phyloP scores from a whole-genome alignment of 352 stramenopile species.

The Globisporangium nodosum region DNA sequence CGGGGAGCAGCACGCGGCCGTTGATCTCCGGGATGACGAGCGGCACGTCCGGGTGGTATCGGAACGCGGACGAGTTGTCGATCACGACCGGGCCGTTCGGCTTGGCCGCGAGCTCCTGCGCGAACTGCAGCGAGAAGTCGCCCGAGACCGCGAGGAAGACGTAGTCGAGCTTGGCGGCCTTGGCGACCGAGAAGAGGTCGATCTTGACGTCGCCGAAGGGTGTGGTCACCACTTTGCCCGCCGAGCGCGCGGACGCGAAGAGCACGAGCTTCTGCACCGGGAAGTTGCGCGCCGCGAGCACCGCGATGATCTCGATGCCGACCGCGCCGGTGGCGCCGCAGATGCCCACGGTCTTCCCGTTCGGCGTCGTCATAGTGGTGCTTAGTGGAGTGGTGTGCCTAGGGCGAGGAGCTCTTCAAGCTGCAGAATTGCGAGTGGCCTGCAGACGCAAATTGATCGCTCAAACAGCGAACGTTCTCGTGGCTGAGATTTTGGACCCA shows the following conservation, averaged over 20 bases:
- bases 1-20: constrained; percentile 61
- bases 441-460: too few relatives aligned
- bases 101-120: constrained; percentile 81
- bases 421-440: too few relatives aligned
- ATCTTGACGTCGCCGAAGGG: constrained; percentile 92
- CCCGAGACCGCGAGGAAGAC: constrained; percentile 97
- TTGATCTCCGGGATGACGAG: constrained; percentile 97
- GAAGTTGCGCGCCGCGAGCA: constrained; percentile 85
- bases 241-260: constrained; percentile 92
- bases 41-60: constrained; percentile 87
- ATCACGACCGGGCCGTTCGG: constrained; percentile 92
- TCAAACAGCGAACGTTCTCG: too few relatives aligned
- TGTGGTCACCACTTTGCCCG: constrained; percentile 87
- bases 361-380: constrained; percentile 37
- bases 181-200: constrained; percentile 93
- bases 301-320: constrained; percentile 95
- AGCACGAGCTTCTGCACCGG: constrained; percentile 91
- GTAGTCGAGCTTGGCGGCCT: constrained; percentile 91
- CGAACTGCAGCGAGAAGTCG: constrained; percentile 96
- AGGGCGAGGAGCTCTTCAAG: too few relatives aligned
- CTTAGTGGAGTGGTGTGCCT: constrained; percentile 2
- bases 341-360: constrained; percentile 71
- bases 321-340: constrained; percentile 91
- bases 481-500: too few relatives aligned
- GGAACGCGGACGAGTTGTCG: constrained; percentile 98